Evolutionary conservation across 192 early-diverging fungal species (phyloP), one percentile per base, ranked within the genome.

Genomic region (Coemansia sp.): DNA sequence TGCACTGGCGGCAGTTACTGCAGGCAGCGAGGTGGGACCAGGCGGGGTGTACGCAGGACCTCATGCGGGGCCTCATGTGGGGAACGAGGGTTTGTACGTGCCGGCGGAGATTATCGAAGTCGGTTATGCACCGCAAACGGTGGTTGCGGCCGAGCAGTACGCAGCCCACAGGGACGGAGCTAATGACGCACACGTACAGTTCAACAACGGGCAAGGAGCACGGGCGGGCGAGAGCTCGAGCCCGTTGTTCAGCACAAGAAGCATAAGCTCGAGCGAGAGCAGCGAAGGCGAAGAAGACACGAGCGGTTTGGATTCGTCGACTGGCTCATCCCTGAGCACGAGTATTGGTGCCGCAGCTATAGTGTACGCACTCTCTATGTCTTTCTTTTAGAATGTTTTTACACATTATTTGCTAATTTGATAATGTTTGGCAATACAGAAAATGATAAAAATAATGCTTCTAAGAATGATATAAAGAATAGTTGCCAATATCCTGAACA

Each of bases 121-220:
- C 19, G 76, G 76, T 4, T 79, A 79, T 56, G 65, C 66, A 19
- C 76, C 72, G 19, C 70, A 79, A 48, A 47, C 53, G 5, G 22
- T 62, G 23, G 56, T 79, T 21, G 76, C 67, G 10, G 61, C 67
- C 23, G 65, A 79, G 39, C 66, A 70, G 70, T 79, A 73, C 29
- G 67, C 58, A 10, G 51, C 43, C 2, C 59, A 72, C 75, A 68
- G 29, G 24, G 47, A 59, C 21, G 25, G 14, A n/a, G 15, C 15
- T 17, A 15, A 23, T 7, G 7, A 1, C 52, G 52, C 6, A 8
- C 23, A 23, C 10, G 52, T 22, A 14, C 50, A 51, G 17, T 19
- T 19, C 3, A 54, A 29, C 23, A 54, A 54, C 38, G 51, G 7
- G 5, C 64, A 56, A 38, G 55, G 56, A 22, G 32, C 51, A 27